These are phyloP conservation scores for Carex pumila DNA, from an alignment of 176 grass and related monocot species.

Conservation along the genomic window DNA sequence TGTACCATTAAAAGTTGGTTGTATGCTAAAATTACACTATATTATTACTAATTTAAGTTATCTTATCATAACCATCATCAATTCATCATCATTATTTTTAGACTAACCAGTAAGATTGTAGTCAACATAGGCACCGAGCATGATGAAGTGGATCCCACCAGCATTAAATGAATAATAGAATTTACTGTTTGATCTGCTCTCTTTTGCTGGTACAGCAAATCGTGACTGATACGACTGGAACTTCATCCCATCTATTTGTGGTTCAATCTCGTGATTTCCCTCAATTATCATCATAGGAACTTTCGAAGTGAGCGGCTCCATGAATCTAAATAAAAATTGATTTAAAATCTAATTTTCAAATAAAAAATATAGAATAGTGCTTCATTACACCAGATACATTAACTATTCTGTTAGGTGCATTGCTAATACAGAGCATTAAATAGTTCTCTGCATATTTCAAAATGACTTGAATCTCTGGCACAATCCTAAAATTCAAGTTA, in stretches of 20 bases:
- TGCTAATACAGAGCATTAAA: not conserved
- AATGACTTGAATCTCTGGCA: not conserved
- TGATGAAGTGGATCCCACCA: constrained; percentile 79
- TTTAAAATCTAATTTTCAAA: not conserved
- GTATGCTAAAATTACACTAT: no score
- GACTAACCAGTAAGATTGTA: constrained; percentile 60
- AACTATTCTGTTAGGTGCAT: not conserved
- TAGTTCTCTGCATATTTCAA: not conserved
- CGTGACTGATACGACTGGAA: constrained; percentile 74
- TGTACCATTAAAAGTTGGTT: no score
- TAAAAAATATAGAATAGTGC: not conserved
- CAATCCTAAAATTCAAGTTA: not conserved
- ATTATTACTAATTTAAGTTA: no score
- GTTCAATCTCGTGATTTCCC: constrained; percentile 94
- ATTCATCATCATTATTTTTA: not conserved
- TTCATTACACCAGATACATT: not conserved
- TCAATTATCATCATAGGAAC: constrained; percentile 82
- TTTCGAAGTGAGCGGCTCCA: constrained; percentile 62
- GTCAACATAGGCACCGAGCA: constrained; percentile 82
- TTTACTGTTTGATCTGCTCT: constrained; percentile 54
- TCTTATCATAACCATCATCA: not conserved
- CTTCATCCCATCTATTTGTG: constrained; percentile 50
- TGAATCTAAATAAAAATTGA: constrained; percentile 43
- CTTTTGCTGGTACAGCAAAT: constrained; percentile 68
- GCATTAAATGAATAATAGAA: constrained; percentile 92